Evolutionary conservation across 176 grass and related monocot genomes (phyloP).

Genomic region (Cymbopogon citratus): DNA sequence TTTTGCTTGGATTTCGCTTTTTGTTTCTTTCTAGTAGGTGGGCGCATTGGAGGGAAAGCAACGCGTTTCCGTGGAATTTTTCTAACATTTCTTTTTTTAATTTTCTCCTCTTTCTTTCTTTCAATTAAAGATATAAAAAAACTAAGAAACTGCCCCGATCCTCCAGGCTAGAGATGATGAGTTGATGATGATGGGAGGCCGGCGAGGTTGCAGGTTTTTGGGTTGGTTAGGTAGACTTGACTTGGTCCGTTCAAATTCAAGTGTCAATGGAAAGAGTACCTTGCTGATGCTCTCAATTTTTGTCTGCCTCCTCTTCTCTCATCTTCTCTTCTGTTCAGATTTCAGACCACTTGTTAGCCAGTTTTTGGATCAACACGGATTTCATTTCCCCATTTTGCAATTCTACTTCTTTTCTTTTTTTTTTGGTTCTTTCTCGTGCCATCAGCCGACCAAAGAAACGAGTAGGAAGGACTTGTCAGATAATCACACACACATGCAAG

Average conservation of each 20-base stretch:
- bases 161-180: background rate
- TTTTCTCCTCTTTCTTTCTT: background rate
- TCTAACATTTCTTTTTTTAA: background rate
- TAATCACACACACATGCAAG: too few relatives aligned
- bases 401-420: background rate
- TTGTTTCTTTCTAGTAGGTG: constrained; percentile 23
- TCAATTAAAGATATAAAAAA: background rate
- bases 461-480: background rate
- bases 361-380: background rate
- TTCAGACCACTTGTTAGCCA: background rate
- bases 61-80: constrained; percentile 23
- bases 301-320: background rate
- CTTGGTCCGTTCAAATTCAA: constrained; percentile 48
- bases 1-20: constrained; percentile 12
- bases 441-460: background rate
- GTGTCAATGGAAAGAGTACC: constrained; percentile 20
- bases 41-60: background rate
- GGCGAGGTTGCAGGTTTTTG: background rate
- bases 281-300: background rate
- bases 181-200: background rate
- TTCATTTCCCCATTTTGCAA: background rate
- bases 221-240: constrained; percentile 38
- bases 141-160: too few relatives aligned
- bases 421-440: background rate
- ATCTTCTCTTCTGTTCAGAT: background rate